Evolutionary conservation across 2,329 filamentous ascomycete species (phyloP).

Genomic region (Cadophora sp.): DNA sequence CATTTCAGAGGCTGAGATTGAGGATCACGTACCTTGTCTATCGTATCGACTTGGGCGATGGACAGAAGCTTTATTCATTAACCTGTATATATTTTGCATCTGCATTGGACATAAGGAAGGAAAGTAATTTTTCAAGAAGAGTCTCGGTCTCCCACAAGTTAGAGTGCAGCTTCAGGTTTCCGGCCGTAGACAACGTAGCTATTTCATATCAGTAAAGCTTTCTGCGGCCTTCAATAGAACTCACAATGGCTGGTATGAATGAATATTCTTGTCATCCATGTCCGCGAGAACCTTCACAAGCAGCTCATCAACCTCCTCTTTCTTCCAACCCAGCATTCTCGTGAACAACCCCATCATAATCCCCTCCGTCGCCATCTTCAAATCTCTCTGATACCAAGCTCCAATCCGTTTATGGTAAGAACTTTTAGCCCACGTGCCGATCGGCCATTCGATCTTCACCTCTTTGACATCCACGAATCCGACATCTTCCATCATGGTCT

Average conservation of each 20-base stretch:
- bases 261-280: slow-evolving; percentile 27
- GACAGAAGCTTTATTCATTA: background rate
- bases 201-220: background rate
- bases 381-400: slow-evolving; percentile 36
- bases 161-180: background rate
- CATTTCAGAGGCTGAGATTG: slow-evolving; percentile 9
- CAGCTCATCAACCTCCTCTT: slow-evolving; percentile 25
- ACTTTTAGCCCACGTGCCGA: slow-evolving; percentile 50
- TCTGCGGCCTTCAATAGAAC: background rate
- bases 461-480: no score
- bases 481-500: no score
- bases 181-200: slow-evolving; percentile 25
- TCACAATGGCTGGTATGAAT: slow-evolving; percentile 31
- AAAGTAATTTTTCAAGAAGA: no score
- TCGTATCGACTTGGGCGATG: background rate
- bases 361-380: slow-evolving; percentile 22
- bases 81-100: slow-evolving; percentile 20
- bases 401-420: slow-evolving; percentile 46
- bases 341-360: slow-evolving; percentile 21
- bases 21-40: slow-evolving; percentile 6
- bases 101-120: background rate
- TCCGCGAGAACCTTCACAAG: slow-evolving; percentile 24
- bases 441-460: background rate
- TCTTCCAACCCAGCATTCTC: slow-evolving; percentile 27
- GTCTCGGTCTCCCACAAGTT: no score